A percentile compares a stretch with the other conserved stretches of the same genome.
Conservation (phyloP, 2,329 filamentous ascomycete genomes). For the Xylariomycetidae sp. region DNA sequence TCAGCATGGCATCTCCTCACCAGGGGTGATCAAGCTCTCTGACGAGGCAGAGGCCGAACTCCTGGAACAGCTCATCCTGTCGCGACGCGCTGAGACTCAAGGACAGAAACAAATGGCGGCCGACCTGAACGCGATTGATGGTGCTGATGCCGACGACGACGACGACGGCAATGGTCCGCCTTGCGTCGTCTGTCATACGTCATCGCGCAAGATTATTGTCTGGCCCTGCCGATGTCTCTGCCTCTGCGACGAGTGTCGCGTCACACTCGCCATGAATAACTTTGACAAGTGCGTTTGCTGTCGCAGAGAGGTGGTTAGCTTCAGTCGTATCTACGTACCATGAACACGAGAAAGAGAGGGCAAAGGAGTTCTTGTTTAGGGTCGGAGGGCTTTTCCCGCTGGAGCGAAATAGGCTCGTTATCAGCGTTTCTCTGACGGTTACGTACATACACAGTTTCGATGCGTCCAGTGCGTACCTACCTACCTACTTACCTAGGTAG, state of each 20-base stretch:
- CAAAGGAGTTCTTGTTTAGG: too few relatives aligned
- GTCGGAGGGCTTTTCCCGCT: too few relatives aligned
- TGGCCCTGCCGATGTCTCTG: constrained; percentile 96
- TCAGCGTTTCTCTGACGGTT: too few relatives aligned
- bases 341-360: too few relatives aligned
- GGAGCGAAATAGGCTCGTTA: too few relatives aligned
- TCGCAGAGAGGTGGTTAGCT: constrained; percentile 80
- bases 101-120: constrained; percentile 6
- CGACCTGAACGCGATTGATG: constrained; percentile 6
- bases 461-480: too few relatives aligned
- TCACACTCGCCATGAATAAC: constrained; percentile 93
- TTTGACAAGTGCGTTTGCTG: constrained; percentile 97
- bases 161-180: constrained; percentile 68
- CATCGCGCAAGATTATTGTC: constrained; percentile 82
- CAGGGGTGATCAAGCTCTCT: too few relatives aligned
- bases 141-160: constrained; percentile 30
- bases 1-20: constrained; percentile 20
- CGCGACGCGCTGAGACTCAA: constrained; percentile 35
- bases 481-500: too few relatives aligned
- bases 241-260: constrained; percentile 89
- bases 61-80: constrained; percentile 56
- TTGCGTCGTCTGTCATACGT: constrained; percentile 88
- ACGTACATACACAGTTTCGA: too few relatives aligned
- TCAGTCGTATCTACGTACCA: constrained; percentile 87
- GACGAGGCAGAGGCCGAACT: constrained; percentile 57